phyloP scores from a whole-genome alignment of 345 rosid species.

The Aethionema arabicum region DNA sequence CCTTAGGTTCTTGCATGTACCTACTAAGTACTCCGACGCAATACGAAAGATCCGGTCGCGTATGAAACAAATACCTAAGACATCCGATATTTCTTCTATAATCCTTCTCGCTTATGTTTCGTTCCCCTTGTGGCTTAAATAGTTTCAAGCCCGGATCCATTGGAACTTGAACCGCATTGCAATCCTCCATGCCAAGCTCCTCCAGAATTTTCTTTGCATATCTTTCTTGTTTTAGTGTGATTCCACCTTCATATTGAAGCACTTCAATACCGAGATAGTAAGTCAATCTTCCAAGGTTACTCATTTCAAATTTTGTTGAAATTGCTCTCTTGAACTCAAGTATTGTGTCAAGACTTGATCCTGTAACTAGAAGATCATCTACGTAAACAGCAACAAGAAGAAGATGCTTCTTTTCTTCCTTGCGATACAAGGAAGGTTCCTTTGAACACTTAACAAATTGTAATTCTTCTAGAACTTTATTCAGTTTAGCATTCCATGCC shows the following conservation, averaged over 20 bases:
- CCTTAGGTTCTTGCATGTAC: background rate
- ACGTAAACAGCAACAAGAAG: background rate
- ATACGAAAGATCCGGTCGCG: background rate
- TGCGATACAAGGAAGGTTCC: too few relatives aligned
- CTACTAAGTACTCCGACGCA: background rate
- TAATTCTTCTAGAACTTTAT: background rate
- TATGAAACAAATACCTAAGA: background rate
- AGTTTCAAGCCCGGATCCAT: background rate
- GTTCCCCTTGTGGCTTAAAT: background rate
- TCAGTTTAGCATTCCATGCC: background rate
- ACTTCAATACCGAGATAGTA: slow-evolving; percentile 12
- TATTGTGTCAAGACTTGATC: background rate
- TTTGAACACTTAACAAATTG: background rate
- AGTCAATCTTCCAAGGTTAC: background rate
- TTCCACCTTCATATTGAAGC: background rate
- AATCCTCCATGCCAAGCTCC: background rate
- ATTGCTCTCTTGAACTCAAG: background rate
- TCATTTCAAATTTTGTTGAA: background rate
- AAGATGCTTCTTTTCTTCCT: background rate
- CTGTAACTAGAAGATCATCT: background rate
- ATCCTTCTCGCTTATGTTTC: background rate
- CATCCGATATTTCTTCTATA: background rate
- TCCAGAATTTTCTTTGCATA: background rate
- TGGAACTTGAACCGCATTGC: background rate
- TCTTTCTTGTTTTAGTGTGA: background rate